Evolutionary conservation across 305 asterid genomes (phyloP).

Genomic region (Rubia peregrina): DNA sequence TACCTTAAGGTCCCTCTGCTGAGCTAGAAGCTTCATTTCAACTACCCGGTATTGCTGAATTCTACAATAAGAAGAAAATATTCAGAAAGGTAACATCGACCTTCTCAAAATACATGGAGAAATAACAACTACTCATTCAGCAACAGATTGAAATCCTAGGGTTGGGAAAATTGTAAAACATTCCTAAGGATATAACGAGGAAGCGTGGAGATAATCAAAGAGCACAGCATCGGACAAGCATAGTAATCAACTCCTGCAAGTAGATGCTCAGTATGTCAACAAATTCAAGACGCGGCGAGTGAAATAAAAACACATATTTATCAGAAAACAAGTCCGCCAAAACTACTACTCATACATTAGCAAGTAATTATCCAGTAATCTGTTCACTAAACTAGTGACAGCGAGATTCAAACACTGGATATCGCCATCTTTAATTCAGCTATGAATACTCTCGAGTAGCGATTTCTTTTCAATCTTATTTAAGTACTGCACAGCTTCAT

Average conservation of each 20-base stretch:
- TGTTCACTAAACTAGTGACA: not conserved
- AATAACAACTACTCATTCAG: not conserved
- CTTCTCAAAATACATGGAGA: not conserved
- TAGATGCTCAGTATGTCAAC: not conserved
- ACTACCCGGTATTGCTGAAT: conserved; percentile 91
- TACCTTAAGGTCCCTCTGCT: conserved; percentile 92
- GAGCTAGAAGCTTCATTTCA: conserved; percentile 93
- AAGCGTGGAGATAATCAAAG: not conserved
- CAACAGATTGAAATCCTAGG: not conserved
- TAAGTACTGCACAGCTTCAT: not conserved
- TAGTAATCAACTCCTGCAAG: not conserved
- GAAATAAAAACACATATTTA: not conserved
- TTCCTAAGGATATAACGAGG: not conserved
- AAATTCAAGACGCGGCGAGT: not conserved
- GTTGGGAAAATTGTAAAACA: not conserved
- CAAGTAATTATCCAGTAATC: not conserved
- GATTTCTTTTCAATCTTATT: not conserved
- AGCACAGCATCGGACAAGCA: not conserved
- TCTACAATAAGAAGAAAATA: conserved; percentile 28
- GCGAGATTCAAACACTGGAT: not conserved
- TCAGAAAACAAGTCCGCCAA: too few species aligned
- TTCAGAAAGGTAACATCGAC: not conserved
- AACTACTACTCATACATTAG: not conserved
- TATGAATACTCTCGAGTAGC: not conserved
- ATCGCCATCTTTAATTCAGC: not conserved